Conservation (phyloP, 176 grass and related monocot species). For the Tillandsia leiboldiana region DNA sequence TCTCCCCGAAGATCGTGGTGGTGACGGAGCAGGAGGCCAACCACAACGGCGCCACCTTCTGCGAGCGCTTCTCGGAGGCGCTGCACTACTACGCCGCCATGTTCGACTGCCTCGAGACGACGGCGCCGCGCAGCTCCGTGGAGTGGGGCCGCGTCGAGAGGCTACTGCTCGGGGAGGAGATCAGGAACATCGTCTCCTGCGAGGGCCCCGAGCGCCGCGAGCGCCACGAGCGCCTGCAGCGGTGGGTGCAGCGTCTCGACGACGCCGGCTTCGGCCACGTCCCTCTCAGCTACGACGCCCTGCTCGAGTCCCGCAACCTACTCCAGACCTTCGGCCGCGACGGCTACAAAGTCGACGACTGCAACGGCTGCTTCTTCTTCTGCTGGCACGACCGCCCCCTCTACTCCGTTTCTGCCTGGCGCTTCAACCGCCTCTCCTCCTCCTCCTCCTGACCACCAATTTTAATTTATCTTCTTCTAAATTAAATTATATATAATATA, state of each 20-base stretch:
- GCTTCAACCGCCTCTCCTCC: background rate
- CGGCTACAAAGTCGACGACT: background rate
- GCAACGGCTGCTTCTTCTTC: conserved; percentile 15
- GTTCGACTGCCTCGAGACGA: conserved; percentile 16
- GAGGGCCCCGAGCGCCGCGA: conserved; percentile 12
- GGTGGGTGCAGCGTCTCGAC: conserved; percentile 25
- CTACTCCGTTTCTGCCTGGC: conserved; percentile 28
- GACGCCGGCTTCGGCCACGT: conserved; percentile 20
- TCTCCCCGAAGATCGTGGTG: conserved; percentile 22
- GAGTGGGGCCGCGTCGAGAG: conserved; percentile 16
- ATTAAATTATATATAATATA: no score
- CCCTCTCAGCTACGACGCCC: conserved; percentile 15
- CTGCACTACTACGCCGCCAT: conserved; percentile 25
- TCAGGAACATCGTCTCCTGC: conserved; percentile 18
- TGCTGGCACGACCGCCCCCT: conserved; percentile 24
- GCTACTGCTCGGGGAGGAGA: conserved; percentile 24
- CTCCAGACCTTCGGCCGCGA: background rate
- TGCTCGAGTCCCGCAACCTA: conserved; percentile 4
- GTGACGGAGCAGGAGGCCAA: conserved; percentile 29
- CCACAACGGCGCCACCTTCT: conserved; percentile 26
- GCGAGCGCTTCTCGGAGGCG: conserved; percentile 28
- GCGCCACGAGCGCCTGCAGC: conserved; percentile 29
- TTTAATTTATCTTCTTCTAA: no score
- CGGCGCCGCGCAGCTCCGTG: background rate
- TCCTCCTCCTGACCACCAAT: no score